phyloP scores from a whole-genome alignment of 2,329 filamentous ascomycete species.

The Diaporthe sp. region DNA sequence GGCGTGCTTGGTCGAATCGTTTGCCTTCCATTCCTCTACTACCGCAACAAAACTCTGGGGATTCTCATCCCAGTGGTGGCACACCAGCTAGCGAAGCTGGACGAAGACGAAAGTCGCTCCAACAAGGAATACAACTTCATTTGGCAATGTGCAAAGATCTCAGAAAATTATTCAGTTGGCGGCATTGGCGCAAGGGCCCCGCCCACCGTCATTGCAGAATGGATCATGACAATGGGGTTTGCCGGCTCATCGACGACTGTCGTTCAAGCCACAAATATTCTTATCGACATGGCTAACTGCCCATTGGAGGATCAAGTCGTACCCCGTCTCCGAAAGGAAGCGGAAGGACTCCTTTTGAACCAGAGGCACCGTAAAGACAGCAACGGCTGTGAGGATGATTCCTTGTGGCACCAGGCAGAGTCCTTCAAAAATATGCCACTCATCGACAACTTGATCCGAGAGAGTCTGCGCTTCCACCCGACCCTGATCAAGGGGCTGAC shows the following conservation, averaged over 20 bases:
- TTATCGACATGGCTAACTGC: conserved; percentile 3
- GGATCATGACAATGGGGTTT: conserved; percentile 6
- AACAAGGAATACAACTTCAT: background rate
- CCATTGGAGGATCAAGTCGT: conserved; percentile 6
- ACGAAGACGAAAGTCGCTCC: background rate
- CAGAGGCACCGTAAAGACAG: background rate
- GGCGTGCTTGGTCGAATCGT: background rate
- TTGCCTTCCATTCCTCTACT: background rate
- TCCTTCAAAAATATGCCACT: conserved; percentile 9
- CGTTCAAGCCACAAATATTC: background rate
- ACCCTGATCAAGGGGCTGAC: conserved; percentile 1
- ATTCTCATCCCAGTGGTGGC: background rate
- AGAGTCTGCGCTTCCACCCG: conserved; percentile 13
- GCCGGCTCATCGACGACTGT: background rate
- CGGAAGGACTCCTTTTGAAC: background rate
- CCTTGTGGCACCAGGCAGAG: background rate
- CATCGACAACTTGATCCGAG: background rate
- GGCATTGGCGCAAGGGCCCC: conserved; percentile 2
- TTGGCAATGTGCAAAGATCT: conserved; percentile 10
- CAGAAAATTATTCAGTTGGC: background rate
- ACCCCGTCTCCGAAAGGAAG: background rate
- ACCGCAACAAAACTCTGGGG: background rate
- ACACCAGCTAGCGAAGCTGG: background rate
- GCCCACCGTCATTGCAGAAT: conserved; percentile 3
- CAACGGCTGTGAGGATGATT: background rate